phyloP scores from a whole-genome alignment of 352 stramenopile genomes.

The Phytopythium sindhum region DNA sequence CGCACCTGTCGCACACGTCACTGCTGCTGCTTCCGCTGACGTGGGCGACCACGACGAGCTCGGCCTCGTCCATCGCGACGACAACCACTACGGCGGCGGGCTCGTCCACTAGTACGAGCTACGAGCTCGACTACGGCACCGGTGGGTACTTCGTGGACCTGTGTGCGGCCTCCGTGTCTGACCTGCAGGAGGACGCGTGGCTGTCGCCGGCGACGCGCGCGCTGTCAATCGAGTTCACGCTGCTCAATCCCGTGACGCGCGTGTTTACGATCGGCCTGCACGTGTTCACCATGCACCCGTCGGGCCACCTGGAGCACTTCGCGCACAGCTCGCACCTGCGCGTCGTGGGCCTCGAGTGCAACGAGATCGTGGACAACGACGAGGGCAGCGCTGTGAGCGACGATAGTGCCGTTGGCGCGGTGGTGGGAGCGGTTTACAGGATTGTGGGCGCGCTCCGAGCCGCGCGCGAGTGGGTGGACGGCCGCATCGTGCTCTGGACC shows the following conservation, averaged over 20 bases:
- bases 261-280: conserved; percentile 87
- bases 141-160: conserved; percentile 78
- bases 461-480: conserved; percentile 41
- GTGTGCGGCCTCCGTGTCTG: conserved; percentile 48
- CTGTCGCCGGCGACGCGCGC: conserved; percentile 79
- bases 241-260: conserved; percentile 87
- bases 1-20: conserved; percentile 46
- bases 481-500: conserved; percentile 66
- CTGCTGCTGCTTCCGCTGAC: conserved; percentile 7
- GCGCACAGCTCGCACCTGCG: conserved; percentile 79
- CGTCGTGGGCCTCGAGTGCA: conserved; percentile 71
- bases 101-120: background rate
- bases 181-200: conserved; percentile 69
- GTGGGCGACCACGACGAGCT: conserved; percentile 6
- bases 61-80: conserved; percentile 3
- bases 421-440: background rate
- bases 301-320: conserved; percentile 78
- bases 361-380: conserved; percentile 18
- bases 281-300: conserved; percentile 77
- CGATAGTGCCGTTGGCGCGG: background rate
- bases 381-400: background rate
- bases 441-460: conserved; percentile 8
- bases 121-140: conserved; percentile 37
- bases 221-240: conserved; percentile 80
- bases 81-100: background rate